Conservation (phyloP, 163 green algal genomes). For the Scenedesmus sp. region DNA sequence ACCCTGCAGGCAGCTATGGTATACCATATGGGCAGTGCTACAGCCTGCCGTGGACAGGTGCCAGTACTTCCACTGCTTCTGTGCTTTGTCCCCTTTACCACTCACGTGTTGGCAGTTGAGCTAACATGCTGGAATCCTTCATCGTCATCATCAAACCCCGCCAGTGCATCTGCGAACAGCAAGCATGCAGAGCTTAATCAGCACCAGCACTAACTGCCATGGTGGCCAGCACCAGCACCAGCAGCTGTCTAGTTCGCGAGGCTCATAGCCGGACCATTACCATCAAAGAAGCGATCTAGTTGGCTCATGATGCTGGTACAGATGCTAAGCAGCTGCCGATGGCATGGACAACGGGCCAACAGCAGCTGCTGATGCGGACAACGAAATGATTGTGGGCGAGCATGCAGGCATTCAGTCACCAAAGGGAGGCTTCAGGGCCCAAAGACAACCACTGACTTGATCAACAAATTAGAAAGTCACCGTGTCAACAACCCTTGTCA, state of each 20-base stretch:
- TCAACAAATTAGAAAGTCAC: background rate
- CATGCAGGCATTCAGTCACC: background rate
- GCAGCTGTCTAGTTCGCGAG: background rate
- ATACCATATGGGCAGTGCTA: background rate
- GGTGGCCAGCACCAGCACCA: background rate
- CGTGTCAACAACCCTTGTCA: constrained; percentile 6
- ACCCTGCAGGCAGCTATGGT: background rate
- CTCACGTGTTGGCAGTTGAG: background rate
- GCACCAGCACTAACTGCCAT: background rate
- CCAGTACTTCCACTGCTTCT: no score
- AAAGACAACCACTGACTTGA: background rate
- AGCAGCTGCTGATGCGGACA: constrained; percentile 2
- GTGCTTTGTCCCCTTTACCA: background rate
- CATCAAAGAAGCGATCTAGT: constrained; percentile 36
- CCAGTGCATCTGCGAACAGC: constrained; percentile 44
- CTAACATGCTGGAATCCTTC: background rate
- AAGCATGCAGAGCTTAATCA: background rate
- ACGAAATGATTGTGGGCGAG: background rate
- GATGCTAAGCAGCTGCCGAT: background rate
- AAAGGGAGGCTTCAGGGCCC: no score
- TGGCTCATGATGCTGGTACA: constrained; percentile 23
- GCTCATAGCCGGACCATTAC: background rate
- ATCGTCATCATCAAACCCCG: constrained; percentile 51
- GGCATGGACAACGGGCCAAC: background rate
- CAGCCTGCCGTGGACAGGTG: background rate